A percentile compares a stretch with the other conserved stretches of the same genome.
Conservation (phyloP, 2,329 filamentous ascomycete genomes). For the Scortechinia acanthostroma region DNA sequence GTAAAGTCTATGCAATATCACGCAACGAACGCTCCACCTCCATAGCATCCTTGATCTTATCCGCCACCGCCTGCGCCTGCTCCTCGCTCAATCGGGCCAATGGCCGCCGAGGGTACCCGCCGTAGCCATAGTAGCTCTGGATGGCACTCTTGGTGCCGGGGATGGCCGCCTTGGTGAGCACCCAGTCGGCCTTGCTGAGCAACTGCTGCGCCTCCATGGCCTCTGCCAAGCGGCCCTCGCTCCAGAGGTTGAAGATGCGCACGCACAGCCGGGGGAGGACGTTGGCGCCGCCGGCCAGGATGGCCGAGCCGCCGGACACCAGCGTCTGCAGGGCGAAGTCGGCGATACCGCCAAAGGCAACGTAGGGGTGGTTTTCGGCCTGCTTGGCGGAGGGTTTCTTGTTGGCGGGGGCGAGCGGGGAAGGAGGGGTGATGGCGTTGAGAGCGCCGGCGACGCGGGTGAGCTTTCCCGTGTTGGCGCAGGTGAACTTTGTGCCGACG, state of each 20-base stretch:
- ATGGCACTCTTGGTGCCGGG: constrained; percentile 81
- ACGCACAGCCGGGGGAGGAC: constrained; percentile 78
- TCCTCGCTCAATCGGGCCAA: constrained; percentile 59
- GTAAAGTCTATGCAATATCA: constrained; percentile 3
- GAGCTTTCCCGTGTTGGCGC: constrained; percentile 82
- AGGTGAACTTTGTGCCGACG: constrained; percentile 84
- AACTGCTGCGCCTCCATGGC: constrained; percentile 69
- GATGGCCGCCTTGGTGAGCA: constrained; percentile 74
- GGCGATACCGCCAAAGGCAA: constrained; percentile 81
- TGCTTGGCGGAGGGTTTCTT: neutral
- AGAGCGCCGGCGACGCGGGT: constrained; percentile 72
- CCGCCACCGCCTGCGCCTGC: constrained; percentile 39
- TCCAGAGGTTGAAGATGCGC: constrained; percentile 71
- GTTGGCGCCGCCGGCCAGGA: constrained; percentile 81
- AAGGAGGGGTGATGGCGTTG: constrained; percentile 59
- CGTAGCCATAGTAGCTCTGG: constrained; percentile 75
- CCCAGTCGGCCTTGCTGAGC: constrained; percentile 77
- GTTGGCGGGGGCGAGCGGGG: constrained; percentile 6
- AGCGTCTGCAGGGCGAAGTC: constrained; percentile 82
- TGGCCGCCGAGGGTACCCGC: constrained; percentile 68
- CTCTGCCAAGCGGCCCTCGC: constrained; percentile 67
- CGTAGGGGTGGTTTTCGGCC: constrained; percentile 56
- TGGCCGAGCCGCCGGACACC: constrained; percentile 71
- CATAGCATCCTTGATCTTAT: constrained; percentile 57
- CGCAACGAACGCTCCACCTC: constrained; percentile 43